phyloP scores from a whole-genome alignment of 257 asterid species.

The Solanum chmielewskii region DNA sequence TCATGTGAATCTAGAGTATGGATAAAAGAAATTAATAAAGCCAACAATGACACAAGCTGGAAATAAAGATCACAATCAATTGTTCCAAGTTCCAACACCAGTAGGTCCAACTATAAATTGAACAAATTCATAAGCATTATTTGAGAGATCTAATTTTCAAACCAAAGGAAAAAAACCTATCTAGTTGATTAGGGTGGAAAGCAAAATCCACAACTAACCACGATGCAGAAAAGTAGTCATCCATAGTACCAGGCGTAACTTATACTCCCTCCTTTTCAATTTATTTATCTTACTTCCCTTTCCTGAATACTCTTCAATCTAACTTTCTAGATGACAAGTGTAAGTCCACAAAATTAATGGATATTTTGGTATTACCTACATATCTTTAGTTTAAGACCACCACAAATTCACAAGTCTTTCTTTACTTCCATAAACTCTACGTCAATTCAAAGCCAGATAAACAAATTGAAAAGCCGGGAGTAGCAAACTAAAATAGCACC shows the following conservation, averaged over 20 bases:
- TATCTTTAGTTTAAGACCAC: background rate
- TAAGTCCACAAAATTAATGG: background rate
- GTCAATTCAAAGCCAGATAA: background rate
- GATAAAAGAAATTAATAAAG: background rate
- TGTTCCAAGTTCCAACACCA: background rate
- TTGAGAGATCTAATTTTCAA: background rate
- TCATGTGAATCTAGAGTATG: conserved; percentile 24
- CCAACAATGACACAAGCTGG: background rate
- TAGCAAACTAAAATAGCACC: background rate
- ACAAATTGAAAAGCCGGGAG: background rate
- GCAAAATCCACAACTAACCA: background rate
- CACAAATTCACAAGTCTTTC: background rate
- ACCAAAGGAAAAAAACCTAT: background rate
- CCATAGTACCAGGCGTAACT: background rate
- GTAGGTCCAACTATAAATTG: background rate
- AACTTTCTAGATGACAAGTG: background rate
- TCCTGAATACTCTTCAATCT: background rate
- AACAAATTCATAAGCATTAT: background rate
- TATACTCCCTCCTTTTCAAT: background rate
- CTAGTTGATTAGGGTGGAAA: background rate
- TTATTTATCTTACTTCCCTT: background rate
- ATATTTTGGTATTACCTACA: background rate
- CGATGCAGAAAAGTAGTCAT: background rate
- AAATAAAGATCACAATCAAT: background rate
- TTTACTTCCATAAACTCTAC: background rate